Base-by-base conservation (phyloP, 2,329 filamentous ascomycete genomes). In the Coniochaeta sp. region DNA sequence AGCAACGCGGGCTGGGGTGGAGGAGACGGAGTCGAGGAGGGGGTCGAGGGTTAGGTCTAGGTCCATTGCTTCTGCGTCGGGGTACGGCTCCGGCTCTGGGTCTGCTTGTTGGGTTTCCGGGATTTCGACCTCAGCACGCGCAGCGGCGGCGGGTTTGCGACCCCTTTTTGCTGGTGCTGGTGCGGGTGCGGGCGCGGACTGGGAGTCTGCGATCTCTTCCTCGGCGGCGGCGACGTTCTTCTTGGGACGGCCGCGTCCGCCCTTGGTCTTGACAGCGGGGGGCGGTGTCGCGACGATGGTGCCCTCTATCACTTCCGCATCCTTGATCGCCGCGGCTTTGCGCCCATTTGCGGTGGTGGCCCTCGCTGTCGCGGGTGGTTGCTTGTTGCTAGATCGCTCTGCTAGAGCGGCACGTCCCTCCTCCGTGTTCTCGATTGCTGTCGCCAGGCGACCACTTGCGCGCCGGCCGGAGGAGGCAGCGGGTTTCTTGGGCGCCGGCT, bases 341-440 rank as follows among this genome's bases (percentile, higher is more conserved):
- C 56, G 63, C 13, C 68, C 66, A 48, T 56, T 62, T n/a, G n/a
- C n/a, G n/a, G n/a, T n/a, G 26, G 53, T 62, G 24, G 53, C 51
- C 54, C 49, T 64, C 57, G 52, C 57, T 57, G 51, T 66, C 53
- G n/a, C n/a, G n/a, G n/a, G n/a, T n/a, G 59, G 58, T 52, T 69
- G 60, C n/a, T 67, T 63, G 30, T 73, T 70, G 50, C 69, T 69
- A 9, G 64, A 59, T 53, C 74, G 74, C 33, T 78, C 72, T 52
- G 60, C 61, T 14, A 73, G 62, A 6, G 61, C 67, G 47, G 67
- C 70, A 49, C 66, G 65, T 8, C 24, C 45, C 16, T 62, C 64
- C 26, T 57, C 62, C 16, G 56, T 57, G 49, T 64, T 61, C 42
- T 61, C 62, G 27, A 60, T 55, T 22, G 64, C 60, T 26, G 64